A percentile compares a stretch with the other conserved stretches of the same genome.
These are phyloP conservation scores for Talaromyces sp. DNA, from an alignment of 2,329 filamentous ascomycete species.

Conservation along the genomic window DNA sequence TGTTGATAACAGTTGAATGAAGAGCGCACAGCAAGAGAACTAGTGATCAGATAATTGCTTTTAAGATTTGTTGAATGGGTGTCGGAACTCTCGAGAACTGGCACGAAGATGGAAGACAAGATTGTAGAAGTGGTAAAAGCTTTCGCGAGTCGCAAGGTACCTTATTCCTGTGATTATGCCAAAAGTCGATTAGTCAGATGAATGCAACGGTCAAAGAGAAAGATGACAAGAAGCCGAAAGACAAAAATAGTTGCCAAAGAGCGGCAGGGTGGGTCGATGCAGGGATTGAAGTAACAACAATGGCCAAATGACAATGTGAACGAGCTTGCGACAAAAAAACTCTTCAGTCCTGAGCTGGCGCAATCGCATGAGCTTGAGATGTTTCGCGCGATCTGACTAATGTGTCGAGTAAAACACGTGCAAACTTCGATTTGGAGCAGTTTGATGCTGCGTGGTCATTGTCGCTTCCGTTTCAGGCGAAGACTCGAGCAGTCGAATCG, in stretches of 20 bases:
- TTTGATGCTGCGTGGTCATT: slow-evolving; percentile 13
- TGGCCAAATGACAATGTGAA: background rate
- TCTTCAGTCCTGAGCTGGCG: background rate
- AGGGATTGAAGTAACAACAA: background rate
- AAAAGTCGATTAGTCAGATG: slow-evolving; percentile 15
- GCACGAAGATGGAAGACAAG: slow-evolving; percentile 33
- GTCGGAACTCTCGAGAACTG: slow-evolving; percentile 31
- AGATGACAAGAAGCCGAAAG: background rate
- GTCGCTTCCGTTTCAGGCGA: slow-evolving; percentile 14
- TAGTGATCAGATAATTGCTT: slow-evolving; percentile 4
- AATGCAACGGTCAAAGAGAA: background rate
- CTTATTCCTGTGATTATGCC: slow-evolving; percentile 5
- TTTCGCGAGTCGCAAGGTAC: slow-evolving; percentile 20
- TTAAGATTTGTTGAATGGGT: slow-evolving; percentile 6
- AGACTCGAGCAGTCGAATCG: background rate
- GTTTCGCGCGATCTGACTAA: background rate
- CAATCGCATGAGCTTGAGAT: background rate
- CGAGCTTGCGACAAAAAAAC: background rate
- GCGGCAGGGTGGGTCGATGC: background rate
- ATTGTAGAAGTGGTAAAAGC: slow-evolving; percentile 20
- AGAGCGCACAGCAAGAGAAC: slow-evolving; percentile 5
- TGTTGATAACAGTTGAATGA: slow-evolving; percentile 7
- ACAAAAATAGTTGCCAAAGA: background rate
- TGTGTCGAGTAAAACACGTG: background rate
- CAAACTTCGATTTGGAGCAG: slow-evolving; percentile 11